Conservation (phyloP, 2,329 filamentous ascomycete genomes). For the Penicillium sp. region DNA sequence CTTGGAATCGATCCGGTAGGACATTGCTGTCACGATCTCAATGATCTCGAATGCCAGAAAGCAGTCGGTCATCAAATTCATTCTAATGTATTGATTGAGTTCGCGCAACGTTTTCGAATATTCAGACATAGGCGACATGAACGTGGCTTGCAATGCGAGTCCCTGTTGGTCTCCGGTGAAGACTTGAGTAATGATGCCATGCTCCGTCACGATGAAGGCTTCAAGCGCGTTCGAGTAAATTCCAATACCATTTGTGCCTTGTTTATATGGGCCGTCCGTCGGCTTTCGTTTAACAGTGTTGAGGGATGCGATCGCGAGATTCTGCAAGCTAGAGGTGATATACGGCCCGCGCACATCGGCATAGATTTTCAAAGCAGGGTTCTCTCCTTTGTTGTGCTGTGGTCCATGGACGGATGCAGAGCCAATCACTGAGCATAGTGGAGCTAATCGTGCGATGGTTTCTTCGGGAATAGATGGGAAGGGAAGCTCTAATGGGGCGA, state of each 20-base stretch:
- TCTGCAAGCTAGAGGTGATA: constrained; percentile 78
- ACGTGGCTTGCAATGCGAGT: constrained; percentile 76
- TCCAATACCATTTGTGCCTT: constrained; percentile 87
- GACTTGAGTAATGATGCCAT: constrained; percentile 85
- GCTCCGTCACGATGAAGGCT: constrained; percentile 83
- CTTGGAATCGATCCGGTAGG: constrained; percentile 76
- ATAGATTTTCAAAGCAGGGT: constrained; percentile 79
- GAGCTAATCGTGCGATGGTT: constrained; percentile 72
- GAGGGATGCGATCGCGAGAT: constrained; percentile 83
- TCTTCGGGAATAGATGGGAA: constrained; percentile 83
- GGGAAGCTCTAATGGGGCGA: constrained; percentile 55
- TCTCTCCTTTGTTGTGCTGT: constrained; percentile 60
- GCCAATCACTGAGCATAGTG: constrained; percentile 78
- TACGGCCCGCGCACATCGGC: constrained; percentile 85
- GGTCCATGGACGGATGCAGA: constrained; percentile 61
- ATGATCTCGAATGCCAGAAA: constrained; percentile 95
- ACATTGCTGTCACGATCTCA: constrained; percentile 81
- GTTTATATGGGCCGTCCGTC: constrained; percentile 79
- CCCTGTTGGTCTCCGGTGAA: constrained; percentile 87
- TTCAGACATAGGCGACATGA: constrained; percentile 76
- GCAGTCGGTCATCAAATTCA: constrained; percentile 86
- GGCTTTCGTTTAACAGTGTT: constrained; percentile 77
- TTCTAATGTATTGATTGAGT: constrained; percentile 85
- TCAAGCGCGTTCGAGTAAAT: constrained; percentile 88
- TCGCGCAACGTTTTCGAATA: constrained; percentile 85